Base-by-base conservation (phyloP, 768 basidiomycete genomes). In the Phylloporus arenicola region DNA sequence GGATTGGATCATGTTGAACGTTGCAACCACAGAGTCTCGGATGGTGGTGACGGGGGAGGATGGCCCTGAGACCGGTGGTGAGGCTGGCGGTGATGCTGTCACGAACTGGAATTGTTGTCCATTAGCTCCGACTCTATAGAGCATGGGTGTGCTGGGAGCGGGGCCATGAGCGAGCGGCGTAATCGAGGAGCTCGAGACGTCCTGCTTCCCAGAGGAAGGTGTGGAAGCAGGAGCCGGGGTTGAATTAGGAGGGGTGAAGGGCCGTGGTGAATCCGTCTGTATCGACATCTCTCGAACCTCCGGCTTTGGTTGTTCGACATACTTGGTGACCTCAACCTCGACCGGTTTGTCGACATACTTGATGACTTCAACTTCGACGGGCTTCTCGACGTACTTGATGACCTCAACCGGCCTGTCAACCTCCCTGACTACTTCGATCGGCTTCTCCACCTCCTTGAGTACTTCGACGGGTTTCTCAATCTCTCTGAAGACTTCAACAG, bases 221-320 rank as follows among this genome's bases (percentile, higher is more conserved):
- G 67, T 62, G 6, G 62, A 63, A 16, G 62, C 50, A 8, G 61
- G 51, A 4, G 68, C 60, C 16, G 63, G 48, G 8, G 70, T 57
- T 11, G 65, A 53, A 20, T 70, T 66, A 1, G 66, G 51, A 5
- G 73, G 69, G n/a, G 66, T 54, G 19, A 58, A 45, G 14, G 68
- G 68, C 34, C 60, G 51, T 20, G 68, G 63, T 44, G 77, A 76
- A 53, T 92, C 90, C 1, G 89, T 92, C 70, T 92, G 89, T 30
- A 84, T 81, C 3, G 82, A 86, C 52, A 82, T 86, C 57, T 92
- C 89, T 62, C 74, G 82, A 29, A 80, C 68, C 57, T 88, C 83
- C 0, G 82, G 80, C 63, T 82, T 86, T 11, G 79, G 80, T 17
- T 67, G 67, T 8, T 67, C 66, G 11, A 58, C 25, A 19, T 57